Evolutionary conservation across 306 rosid species (phyloP).

Genomic region (Cicer pinnatifidum): DNA sequence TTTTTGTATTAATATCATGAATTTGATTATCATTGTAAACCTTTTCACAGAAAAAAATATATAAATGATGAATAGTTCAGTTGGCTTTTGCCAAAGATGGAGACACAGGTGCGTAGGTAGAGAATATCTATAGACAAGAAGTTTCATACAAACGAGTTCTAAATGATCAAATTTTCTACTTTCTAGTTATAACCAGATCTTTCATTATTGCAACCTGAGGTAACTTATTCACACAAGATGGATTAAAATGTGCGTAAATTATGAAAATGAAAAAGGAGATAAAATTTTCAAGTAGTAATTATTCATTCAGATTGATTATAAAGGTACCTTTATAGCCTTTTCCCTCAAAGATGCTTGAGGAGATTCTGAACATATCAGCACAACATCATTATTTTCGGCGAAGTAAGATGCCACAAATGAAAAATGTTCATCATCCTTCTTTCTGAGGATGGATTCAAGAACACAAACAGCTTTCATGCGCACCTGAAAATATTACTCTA

Average conservation of each 20-base stretch:
- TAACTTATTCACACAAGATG: neutral
- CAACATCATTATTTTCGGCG: constrained; percentile 69
- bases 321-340: constrained; percentile 81
- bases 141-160: constrained; percentile 28
- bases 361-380: constrained; percentile 85
- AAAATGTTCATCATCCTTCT: constrained; percentile 73
- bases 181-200: constrained; percentile 22
- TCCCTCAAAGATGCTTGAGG: constrained; percentile 96
- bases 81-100: neutral
- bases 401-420: constrained; percentile 70
- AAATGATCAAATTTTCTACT: constrained; percentile 24
- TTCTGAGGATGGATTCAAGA: constrained; percentile 87
- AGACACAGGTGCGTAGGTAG: neutral
- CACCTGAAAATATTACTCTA: constrained; percentile 60
- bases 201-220: constrained; percentile 10
- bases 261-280: constrained; percentile 8
- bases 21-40: constrained; percentile 12
- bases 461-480: constrained; percentile 98
- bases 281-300: constrained; percentile 1
- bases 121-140: neutral
- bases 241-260: neutral
- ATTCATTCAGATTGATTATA: constrained; percentile 11
- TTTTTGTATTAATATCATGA: neutral
- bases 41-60: neutral
- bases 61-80: constrained; percentile 11